Base-by-base conservation (phyloP, 768 basidiomycete species). In the Sistotremastrum niveocremeum region DNA sequence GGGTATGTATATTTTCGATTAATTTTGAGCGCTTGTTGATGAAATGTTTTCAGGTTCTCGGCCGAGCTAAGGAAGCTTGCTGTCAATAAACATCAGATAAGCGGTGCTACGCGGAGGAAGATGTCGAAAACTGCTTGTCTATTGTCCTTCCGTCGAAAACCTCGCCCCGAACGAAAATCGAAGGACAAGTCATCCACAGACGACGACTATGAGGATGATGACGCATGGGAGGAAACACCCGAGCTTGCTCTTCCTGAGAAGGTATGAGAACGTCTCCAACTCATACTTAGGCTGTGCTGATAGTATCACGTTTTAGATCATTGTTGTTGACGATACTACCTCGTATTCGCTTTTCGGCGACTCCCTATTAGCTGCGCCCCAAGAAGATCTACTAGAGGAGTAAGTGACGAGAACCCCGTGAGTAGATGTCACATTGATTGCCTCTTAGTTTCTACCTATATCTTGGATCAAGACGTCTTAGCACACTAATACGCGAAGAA, bases 321-420 rank as follows among this genome's bases (percentile, higher is more conserved):
- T 87, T 30, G 74, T 95, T 41, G 84, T 85, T 3, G 93, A 99
- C 58, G 89, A 95, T 57, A 80, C 79, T 7, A 83, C 85, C 42
- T 67, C 80, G 4, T 77, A 81, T 54, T 81, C 86, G 50, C 67
- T 81, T 8, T 95, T 95, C 57, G 79, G 81, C 4, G 78, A 80
- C 39, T 71, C 72, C 2, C 65, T 94, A 10, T 86, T 81, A 56
- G 74, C 73, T 2, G 86, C 84, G 6, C 84, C 87, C 0, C 86
- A 94, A 61, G 93, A 98, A 59, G 89, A 94, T 53, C 69, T 88
- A 6, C 68, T 98, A 7, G 94, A 98, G 76, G 73, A 20, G 81
- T 86, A 51, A 45, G 57, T 42, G 9, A 7, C 6, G 6, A 7
- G 34, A 34, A 39, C 35, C 32, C 11, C n/a, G 2, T 41, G 3